A percentile compares a stretch with the other conserved stretches of the same genome.
These are phyloP conservation scores for Cairneyella variabilis DNA, from an alignment of 495 filamentous ascomycete species.

Conservation along the genomic window DNA sequence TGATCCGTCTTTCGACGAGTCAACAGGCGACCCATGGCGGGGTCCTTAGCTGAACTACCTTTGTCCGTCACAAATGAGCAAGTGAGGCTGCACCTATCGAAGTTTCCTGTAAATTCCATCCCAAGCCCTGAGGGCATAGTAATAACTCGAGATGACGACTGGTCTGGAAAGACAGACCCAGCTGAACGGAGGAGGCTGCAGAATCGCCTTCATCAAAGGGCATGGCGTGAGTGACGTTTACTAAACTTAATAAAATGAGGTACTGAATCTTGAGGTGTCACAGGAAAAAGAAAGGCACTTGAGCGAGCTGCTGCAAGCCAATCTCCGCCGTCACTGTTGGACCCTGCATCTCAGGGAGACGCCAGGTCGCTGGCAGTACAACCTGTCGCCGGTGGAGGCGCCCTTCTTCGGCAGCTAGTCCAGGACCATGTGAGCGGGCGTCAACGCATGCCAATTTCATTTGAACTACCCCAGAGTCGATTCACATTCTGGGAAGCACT, in stretches of 20 bases:
- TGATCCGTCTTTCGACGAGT: background rate
- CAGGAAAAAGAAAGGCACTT: background rate
- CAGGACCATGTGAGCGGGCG: background rate
- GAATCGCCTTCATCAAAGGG: constrained; percentile 30
- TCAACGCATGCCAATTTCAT: background rate
- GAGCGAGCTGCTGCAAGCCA: background rate
- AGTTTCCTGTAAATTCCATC: background rate
- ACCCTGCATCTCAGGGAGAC: too few species aligned
- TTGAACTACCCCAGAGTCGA: background rate
- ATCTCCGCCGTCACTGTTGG: too few species aligned
- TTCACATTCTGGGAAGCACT: background rate
- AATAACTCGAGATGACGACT: constrained; percentile 25
- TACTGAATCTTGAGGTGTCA: background rate
- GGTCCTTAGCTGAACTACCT: background rate
- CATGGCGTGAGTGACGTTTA: constrained; percentile 27
- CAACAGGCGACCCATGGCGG: background rate
- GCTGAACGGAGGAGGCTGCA: constrained; percentile 26
- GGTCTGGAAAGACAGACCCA: constrained; percentile 24
- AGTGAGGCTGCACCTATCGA: background rate
- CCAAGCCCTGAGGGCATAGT: background rate
- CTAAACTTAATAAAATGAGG: background rate
- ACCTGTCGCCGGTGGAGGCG: too few species aligned
- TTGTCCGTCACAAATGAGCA: background rate
- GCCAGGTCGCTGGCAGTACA: too few species aligned
- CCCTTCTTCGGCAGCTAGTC: background rate